Evolutionary conservation across 2,329 filamentous ascomycete genomes (phyloP).

Genomic region (Sporothrix variecibatus): DNA sequence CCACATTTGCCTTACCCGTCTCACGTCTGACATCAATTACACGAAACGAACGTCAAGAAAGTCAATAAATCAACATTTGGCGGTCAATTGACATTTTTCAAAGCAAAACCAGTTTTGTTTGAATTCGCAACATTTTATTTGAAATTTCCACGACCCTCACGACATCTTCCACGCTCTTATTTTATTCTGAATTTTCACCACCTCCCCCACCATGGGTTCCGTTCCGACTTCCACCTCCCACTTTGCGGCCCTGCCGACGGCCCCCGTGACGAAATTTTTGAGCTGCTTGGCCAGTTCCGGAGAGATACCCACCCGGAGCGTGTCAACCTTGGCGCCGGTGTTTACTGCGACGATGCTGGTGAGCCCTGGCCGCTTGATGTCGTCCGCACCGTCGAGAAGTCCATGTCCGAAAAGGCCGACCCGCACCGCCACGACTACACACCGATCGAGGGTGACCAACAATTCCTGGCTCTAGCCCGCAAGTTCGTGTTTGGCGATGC

Average conservation of each 20-base stretch:
- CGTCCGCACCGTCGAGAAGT: neutral
- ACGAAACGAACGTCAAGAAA: neutral
- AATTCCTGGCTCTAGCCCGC: constrained; percentile 96
- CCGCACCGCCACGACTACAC: constrained; percentile 17
- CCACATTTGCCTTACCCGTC: neutral
- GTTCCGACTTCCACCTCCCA: neutral
- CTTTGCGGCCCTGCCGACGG: constrained; percentile 13
- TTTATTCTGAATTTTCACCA: neutral
- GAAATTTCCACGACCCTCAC: neutral
- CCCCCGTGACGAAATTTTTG: constrained; percentile 18
- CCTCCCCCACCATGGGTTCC: neutral
- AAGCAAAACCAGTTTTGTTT: neutral
- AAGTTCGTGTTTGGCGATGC: constrained; percentile 81
- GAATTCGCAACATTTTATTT: neutral
- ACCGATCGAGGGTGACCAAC: constrained; percentile 62
- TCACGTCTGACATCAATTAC: neutral
- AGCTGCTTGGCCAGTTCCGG: neutral
- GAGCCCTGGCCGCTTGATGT: constrained; percentile 16
- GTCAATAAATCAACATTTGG: neutral
- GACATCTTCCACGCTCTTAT: neutral
- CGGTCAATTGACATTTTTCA: neutral
- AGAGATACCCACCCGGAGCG: constrained; percentile 1
- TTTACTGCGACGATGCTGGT: constrained; percentile 12
- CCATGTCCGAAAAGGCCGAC: constrained; percentile 8
- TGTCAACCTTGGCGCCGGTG: constrained; percentile 16